phyloP scores from a whole-genome alignment of 2,329 filamentous ascomycete genomes.

The Hymenoscyphus fraxineus region DNA sequence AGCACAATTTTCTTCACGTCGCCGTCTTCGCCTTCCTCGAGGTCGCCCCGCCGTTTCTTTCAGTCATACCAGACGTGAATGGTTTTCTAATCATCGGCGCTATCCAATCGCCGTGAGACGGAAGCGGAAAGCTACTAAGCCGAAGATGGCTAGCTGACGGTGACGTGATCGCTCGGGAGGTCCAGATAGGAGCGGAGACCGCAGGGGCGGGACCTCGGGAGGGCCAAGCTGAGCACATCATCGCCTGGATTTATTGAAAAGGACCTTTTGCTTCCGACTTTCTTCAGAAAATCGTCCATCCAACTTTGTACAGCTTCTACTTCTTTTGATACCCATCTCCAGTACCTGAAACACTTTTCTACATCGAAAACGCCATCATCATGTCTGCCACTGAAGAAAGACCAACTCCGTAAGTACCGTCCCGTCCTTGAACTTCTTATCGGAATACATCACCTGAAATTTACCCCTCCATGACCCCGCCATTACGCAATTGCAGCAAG shows the following conservation, averaged over 20 bases:
- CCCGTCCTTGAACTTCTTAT: not conserved
- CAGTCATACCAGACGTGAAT: not conserved
- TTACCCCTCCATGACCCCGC: conserved; percentile 6
- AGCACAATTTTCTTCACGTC: not conserved
- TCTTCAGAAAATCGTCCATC: not conserved
- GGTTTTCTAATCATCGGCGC: not conserved
- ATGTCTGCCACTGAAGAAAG: conserved; percentile 7
- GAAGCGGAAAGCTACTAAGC: not conserved
- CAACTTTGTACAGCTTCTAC: not conserved
- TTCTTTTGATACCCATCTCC: not conserved
- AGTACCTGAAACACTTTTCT: not conserved
- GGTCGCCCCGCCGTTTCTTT: not conserved
- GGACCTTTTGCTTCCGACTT: not conserved
- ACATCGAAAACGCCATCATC: not conserved
- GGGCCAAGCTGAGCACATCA: not conserved
- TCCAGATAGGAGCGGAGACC: not conserved
- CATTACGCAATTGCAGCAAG: not conserved
- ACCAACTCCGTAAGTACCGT: conserved; percentile 21
- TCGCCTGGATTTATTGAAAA: not conserved
- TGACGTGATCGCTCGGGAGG: not conserved
- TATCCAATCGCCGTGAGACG: not conserved
- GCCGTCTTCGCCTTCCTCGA: not conserved
- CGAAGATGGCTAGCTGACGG: not conserved
- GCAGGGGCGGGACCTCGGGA: not conserved
- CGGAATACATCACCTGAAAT: not conserved